Evolutionary conservation across 1,284 basidiomycete genomes (phyloP), one percentile per base, ranked within the genome.

Genomic region (Rhodofomes roseus): DNA sequence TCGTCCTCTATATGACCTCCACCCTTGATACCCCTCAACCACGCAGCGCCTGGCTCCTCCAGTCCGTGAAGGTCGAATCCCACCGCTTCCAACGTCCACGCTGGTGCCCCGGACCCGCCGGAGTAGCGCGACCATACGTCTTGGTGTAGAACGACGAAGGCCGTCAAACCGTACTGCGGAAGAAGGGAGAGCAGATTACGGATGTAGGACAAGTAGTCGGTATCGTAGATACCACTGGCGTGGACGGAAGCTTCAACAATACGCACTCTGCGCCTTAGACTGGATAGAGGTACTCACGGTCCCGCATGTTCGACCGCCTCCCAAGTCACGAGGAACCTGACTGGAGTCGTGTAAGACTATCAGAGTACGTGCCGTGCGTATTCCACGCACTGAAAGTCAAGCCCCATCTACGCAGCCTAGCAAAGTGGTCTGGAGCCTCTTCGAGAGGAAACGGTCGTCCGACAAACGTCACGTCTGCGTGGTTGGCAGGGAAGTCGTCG

Each of bases 101-200:
- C 92, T 1, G 93, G 93, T 2, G 93, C 93, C 3, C 93, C 94
- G 1, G 92, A 94, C 2, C 96, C 97, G 18, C 96, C 97, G 8
- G 86, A 89, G 67, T 95, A 95, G 5, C 96, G 86, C 1, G 94
- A 97, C 94, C 95, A 99, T 27, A 98, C 95, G 69, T 96, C 93
- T 75, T 95, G 93, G 69, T 95, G 93, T 57, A 95, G 71, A 1
- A 84, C 85, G 16, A 99, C 82, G 68, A 96, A 95, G 3, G 90
- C 91, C 1, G 84, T 81, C 27, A 99, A 72, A 1, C 94, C 94
- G 62, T 92, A 93, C 60, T 88, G 72, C 0, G 91, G 87, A 59
- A 98, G 81, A n/a, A 95, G 73, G 0, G 82, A 80, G 6, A 99
- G 78, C 2, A 99, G 74, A 1, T 77, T 70, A 50, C 84, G 82